Evolutionary conservation across 1,284 basidiomycete species (phyloP), one percentile per base, ranked within the genome.

Genomic region (Puccinia sorghi): DNA sequence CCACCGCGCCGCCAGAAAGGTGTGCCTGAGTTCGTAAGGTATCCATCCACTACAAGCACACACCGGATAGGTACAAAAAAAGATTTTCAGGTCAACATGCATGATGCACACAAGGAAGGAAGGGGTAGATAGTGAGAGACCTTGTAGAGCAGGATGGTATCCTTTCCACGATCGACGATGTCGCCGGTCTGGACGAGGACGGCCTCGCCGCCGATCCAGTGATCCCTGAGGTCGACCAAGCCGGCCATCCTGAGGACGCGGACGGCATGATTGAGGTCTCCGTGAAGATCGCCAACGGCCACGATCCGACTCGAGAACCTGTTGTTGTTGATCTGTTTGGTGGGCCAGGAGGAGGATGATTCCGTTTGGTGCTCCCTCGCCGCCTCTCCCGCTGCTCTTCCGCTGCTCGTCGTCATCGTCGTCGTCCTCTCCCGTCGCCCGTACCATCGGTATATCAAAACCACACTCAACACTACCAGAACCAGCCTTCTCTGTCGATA

Each of bases 161-260:
- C 48, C 80, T 27, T 11, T 54, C 83, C 69, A 86, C 63, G 80
- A 91, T 89, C 92, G 87, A 79, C 78, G 85, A 96, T 94, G 84
- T 97, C 94, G 3, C 94, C 94, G 0, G 94, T 96, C 86, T 96
- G 93, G 17, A 95, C 93, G 8, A 82, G 76, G n/a, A 80, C 70
- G 3, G 81, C 67, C 22, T 63, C 37, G 32, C 80, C 80, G 0
- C 90, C 93, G 11, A 88, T 88, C 93, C 93, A 96, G 72, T 90
- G 86, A 0, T 89, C 89, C 3, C 87, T 83, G n/a, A 88, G 86
- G 81, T 91, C 88, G 3, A 91, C 88, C 7, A 95, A 88, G 3
- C 88, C 87, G 7, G 92, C 89, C 87, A 94, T 92, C 59, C 90
- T 87, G 43, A 96, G 86, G 6, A 95, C 92, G 57, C 87, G 87